Conservation (phyloP, 139 green algal species). For the Penium margaritaceum region DNA sequence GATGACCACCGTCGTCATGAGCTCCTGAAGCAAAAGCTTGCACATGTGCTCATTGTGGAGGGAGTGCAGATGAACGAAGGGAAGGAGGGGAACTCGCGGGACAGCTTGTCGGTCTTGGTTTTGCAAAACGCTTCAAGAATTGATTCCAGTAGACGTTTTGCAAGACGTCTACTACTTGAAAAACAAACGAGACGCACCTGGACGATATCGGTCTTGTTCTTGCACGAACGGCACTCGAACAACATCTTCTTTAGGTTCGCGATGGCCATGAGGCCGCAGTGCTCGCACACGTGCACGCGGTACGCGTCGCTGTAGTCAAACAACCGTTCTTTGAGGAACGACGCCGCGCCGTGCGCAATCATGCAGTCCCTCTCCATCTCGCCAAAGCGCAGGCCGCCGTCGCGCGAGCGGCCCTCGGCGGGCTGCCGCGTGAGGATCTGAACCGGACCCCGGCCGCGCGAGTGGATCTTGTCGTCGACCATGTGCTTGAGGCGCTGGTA, state of each 20-base stretch:
- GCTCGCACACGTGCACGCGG: constrained; percentile 55
- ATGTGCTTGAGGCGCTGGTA: constrained; percentile 98
- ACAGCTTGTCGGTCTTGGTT: too few relatives aligned
- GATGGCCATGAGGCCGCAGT: constrained; percentile 53
- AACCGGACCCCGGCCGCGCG: constrained; percentile 70
- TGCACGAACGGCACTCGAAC: constrained; percentile 53
- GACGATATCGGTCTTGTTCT: constrained; percentile 53
- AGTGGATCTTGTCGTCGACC: constrained; percentile 97
- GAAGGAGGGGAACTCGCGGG: too few relatives aligned
- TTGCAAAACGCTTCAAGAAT: too few relatives aligned
- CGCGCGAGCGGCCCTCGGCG: constrained; percentile 83
- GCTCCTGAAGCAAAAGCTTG: constrained; percentile 61
- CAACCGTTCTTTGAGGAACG: constrained; percentile 58
- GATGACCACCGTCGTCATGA: constrained; percentile 51
- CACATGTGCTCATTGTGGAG: too few relatives aligned
- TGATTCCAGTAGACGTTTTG: too few relatives aligned
- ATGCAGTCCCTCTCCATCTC: constrained; percentile 97
- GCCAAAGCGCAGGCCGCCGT: constrained; percentile 92
- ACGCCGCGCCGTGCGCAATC: constrained; percentile 52
- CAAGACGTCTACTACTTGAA: too few relatives aligned
- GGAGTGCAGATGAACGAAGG: too few relatives aligned
- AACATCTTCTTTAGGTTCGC: constrained; percentile 55
- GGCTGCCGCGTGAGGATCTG: constrained; percentile 94
- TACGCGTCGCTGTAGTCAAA: constrained; percentile 61
- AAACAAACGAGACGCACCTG: too few relatives aligned